Conservation (phyloP, 2,329 filamentous ascomycete genomes). For the Cladosporium sp. region DNA sequence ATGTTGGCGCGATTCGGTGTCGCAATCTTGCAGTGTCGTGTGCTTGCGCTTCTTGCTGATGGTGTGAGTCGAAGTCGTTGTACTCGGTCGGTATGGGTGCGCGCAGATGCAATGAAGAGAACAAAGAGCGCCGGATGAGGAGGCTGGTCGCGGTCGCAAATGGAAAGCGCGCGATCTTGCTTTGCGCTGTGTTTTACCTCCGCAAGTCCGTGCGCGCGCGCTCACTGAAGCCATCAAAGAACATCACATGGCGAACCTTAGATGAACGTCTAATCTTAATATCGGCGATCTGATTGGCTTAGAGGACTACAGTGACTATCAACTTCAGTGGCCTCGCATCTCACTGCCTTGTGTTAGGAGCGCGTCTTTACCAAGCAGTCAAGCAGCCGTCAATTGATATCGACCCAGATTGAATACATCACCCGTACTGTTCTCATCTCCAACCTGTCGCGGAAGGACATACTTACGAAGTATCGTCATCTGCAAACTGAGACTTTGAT, state of each 20-base stretch:
- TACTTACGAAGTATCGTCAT: background rate
- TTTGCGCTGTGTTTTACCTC: conserved; percentile 4
- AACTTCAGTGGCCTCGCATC: no score
- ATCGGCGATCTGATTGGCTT: background rate
- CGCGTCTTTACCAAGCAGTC: no score
- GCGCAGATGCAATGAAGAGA: background rate
- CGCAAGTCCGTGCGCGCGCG: background rate
- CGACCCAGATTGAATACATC: no score
- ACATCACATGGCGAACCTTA: background rate
- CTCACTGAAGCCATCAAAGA: background rate
- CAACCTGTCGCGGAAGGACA: background rate
- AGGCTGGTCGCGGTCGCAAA: conserved; percentile 1
- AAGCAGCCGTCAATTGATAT: no score
- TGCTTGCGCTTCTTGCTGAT: background rate
- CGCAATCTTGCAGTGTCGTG: background rate
- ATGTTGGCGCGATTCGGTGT: conserved; percentile 26
- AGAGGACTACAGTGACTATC: background rate
- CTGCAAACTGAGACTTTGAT: no score
- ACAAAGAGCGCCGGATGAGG: conserved; percentile 6
- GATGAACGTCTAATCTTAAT: background rate
- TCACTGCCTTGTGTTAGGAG: no score
- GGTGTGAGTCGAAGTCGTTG: background rate
- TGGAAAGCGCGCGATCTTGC: background rate
- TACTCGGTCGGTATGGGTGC: background rate
- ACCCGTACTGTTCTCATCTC: no score